Conservation (phyloP, 805 yeast genomes). For the Wickerhamomyces canadensis region DNA sequence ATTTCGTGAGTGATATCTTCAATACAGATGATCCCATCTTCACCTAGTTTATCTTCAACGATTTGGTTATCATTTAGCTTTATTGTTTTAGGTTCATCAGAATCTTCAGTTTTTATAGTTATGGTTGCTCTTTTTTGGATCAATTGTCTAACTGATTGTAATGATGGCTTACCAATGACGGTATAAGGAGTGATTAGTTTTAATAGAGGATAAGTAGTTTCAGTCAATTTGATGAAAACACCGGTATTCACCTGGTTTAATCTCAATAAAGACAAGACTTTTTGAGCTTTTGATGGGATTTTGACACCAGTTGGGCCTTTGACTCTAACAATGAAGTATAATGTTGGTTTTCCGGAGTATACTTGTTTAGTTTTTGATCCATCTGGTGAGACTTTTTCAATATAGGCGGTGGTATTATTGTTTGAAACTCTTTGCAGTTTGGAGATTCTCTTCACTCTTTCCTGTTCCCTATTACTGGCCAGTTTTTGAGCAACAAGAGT, state of each 20-base stretch:
- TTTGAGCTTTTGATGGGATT: constrained; percentile 59
- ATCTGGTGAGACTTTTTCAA: constrained; percentile 27
- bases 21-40: constrained; percentile 67
- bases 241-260: constrained; percentile 58
- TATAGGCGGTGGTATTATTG: constrained; percentile 22
- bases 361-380: constrained; percentile 29
- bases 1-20: constrained; percentile 78
- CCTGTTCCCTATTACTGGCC: constrained; percentile 61
- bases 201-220: constrained; percentile 54
- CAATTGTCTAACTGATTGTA: constrained; percentile 63
- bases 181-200: constrained; percentile 68
- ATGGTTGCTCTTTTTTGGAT: constrained; percentile 74
- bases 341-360: constrained; percentile 39
- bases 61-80: constrained; percentile 68
- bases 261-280: constrained; percentile 56
- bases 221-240: constrained; percentile 62
- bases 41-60: constrained; percentile 68
- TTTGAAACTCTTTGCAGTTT: constrained; percentile 37
- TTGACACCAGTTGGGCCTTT: constrained; percentile 59
- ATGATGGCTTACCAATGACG: constrained; percentile 70
- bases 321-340: constrained; percentile 63
- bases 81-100: constrained; percentile 29
- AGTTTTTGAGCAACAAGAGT: constrained; percentile 60
- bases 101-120: constrained; percentile 29
- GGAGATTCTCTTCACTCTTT: constrained; percentile 59